phyloP scores from a whole-genome alignment of 345 rosid genomes.

The Populus ilicifolia region DNA sequence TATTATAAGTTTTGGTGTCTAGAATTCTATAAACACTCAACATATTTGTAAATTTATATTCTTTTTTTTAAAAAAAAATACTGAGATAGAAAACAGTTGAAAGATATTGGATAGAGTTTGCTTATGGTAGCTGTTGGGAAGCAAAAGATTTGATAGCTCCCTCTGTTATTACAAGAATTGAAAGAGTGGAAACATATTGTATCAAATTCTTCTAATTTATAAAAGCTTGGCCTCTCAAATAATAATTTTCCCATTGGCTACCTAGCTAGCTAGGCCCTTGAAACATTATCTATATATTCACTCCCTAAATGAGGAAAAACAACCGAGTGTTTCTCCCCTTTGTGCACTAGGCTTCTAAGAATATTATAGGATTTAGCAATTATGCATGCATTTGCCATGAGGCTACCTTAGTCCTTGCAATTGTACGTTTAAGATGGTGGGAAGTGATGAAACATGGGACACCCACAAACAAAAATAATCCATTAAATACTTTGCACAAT shows the following conservation, averaged over 20 bases:
- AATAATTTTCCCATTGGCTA: neutral
- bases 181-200: too few relatives aligned
- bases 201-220: too few relatives aligned
- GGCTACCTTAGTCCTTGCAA: neutral
- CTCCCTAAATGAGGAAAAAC: neutral
- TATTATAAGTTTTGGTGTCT: too few relatives aligned
- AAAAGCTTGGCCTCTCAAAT: neutral
- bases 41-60: too few relatives aligned
- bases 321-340: neutral
- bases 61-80: too few relatives aligned
- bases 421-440: neutral
- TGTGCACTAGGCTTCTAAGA: too few relatives aligned
- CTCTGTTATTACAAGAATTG: too few relatives aligned
- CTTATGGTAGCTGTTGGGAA: too few relatives aligned
- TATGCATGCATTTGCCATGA: neutral
- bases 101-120: too few relatives aligned
- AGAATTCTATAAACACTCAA: too few relatives aligned
- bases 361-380: neutral
- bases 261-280: neutral
- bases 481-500: neutral
- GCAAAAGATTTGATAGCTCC: neutral
- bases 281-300: neutral
- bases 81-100: too few relatives aligned
- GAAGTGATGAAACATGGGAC: conserved; percentile 1
- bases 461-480: neutral